Base-by-base conservation (phyloP, 495 filamentous ascomycete species). In the Eremomyces bilateralis region DNA sequence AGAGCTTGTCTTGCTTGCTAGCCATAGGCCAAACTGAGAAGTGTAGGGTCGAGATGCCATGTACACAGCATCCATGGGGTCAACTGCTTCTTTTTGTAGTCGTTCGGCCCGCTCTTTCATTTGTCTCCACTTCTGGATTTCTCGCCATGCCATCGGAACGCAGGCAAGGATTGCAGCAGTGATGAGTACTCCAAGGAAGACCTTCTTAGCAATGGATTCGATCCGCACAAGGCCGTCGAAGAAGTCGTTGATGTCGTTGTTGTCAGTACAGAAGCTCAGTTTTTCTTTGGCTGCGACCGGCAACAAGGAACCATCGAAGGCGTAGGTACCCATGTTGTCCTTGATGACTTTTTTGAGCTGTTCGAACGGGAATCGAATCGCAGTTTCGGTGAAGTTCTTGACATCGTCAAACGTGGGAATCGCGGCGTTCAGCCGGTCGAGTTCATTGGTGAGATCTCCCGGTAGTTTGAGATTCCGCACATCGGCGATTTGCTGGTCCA, bases 21-120 rank as follows among this genome's bases (percentile, higher is more conserved):
- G 44, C 55, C 68, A 73, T 48, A 92, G 67, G 20, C 88, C 88
- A 4, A 62, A 46, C 4, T 64, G 62, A 1, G 76, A 63, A 0
- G 79, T 75, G 40, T 72, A 67, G 4, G 85, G 82, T 3, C 80
- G 64, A 15, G 82, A 90, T 12, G 72, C 69, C 31, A 93, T 77
- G 49, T 92, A 85, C 32, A 92, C 67, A 15, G 85, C 73, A 50
- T 95, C 90, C 64, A 93, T 70, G 1, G 76, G 70, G 42, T 94
- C 83, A 42, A 65, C 61, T 8, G 67, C 64, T 15, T 73, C 54
- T 35, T 72, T 65, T 31, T 60, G 61, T 31, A 92, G 61, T 17
- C 81, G 58, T 31, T 65, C 55, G 11, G 80, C 64, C 21, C 76
- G 73, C 38, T 73, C 53, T 49, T 73, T 66, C 63, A 78, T 76